Conservation (phyloP, 2,329 filamentous ascomycete species). For the Talaromyces amestolkiae region DNA sequence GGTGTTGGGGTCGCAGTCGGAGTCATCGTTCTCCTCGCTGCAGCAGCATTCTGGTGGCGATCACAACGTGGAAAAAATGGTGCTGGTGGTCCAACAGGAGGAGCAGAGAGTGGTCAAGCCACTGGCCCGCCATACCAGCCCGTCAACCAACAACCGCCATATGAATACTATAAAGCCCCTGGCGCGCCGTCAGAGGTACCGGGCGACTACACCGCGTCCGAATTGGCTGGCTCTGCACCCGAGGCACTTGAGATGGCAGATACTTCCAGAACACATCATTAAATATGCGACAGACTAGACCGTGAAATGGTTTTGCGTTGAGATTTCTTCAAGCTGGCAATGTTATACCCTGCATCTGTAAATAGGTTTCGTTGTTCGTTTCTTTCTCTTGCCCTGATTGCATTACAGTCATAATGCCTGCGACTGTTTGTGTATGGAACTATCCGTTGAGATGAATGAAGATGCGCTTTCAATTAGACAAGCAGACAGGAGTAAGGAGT, state of each 20-base stretch:
- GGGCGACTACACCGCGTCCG: neutral
- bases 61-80: neutral
- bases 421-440: neutral
- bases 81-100: constrained; percentile 1
- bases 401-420: neutral
- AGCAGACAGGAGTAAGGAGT: neutral
- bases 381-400: neutral
- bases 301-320: neutral
- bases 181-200: constrained; percentile 1
- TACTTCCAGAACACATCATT: constrained; percentile 72
- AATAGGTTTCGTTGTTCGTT: neutral
- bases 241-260: constrained; percentile 56
- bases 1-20: constrained; percentile 14
- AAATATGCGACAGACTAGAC: constrained; percentile 63
- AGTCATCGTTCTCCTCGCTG: constrained; percentile 10
- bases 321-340: neutral
- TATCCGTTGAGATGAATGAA: neutral
- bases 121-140: neutral
- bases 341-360: constrained; percentile 13
- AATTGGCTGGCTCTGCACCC: constrained; percentile 8
- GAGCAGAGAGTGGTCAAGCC: neutral
- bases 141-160: constrained; percentile 6
- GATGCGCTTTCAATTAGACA: no score
- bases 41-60: constrained; percentile 12
- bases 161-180: constrained; percentile 13